Evolutionary conservation across 805 yeast species (phyloP).

Genomic region (Diddensiella santjacobensis): DNA sequence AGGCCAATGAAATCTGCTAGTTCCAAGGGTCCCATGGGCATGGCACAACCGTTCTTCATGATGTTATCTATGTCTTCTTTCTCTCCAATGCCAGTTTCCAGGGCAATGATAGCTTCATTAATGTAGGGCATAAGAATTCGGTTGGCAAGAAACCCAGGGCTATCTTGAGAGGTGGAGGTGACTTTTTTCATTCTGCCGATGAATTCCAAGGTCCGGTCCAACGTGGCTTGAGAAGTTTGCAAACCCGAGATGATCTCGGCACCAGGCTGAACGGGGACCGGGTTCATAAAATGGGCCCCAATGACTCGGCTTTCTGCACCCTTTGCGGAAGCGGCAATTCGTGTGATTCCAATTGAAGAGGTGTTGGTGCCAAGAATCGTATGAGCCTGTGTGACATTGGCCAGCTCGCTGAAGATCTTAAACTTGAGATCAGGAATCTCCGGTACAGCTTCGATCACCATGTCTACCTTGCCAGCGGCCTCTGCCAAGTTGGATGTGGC

Average conservation of each 20-base stretch:
- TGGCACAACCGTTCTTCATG: conserved; percentile 44
- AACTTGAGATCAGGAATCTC: conserved; percentile 37
- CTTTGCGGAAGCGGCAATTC: conserved; percentile 42
- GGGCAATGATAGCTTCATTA: conserved; percentile 40
- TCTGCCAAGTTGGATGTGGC: conserved; percentile 25
- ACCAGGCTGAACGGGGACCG: conserved; percentile 44
- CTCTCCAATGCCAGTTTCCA: conserved; percentile 39
- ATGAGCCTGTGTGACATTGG: conserved; percentile 26
- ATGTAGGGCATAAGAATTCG: conserved; percentile 42
- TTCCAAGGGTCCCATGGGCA: conserved; percentile 45
- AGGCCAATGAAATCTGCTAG: conserved; percentile 44
- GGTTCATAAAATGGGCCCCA: conserved; percentile 44
- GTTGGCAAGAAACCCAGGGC: conserved; percentile 44
- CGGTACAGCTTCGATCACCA: conserved; percentile 44
- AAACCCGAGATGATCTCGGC: conserved; percentile 41
- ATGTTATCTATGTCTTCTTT: conserved; percentile 42
- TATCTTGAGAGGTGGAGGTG: conserved; percentile 37
- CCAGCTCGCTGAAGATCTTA: conserved; percentile 35
- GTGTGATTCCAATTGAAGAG: conserved; percentile 41
- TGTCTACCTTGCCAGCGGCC: conserved; percentile 33
- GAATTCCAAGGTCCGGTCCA: conserved; percentile 31
- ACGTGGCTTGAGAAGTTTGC: conserved; percentile 38
- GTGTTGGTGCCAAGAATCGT: conserved; percentile 41
- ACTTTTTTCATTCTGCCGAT: conserved; percentile 36
- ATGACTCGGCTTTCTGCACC: conserved; percentile 40